Base-by-base conservation (phyloP, 768 basidiomycete species). In the Russula sp. region DNA sequence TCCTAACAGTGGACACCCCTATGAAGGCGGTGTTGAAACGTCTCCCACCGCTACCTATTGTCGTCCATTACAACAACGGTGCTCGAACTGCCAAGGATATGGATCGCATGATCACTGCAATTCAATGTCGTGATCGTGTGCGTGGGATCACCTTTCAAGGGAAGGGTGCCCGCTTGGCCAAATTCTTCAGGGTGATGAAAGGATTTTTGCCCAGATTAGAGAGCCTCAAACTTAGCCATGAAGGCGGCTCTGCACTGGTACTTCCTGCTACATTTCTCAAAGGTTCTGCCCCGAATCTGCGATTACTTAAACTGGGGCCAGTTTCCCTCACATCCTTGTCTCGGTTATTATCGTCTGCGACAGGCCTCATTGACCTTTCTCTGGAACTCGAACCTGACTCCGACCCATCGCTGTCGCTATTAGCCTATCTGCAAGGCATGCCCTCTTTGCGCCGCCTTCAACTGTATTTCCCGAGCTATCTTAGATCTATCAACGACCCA, bases 161-260 rank as follows among this genome's bases (percentile, higher is more conserved):
- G 9, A 1, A 2, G 1, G 0, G 4, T 5, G 6, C 3, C 20
- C 0, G 0, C 20, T n/a, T 44, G 34, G 13, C 7, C 11, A 57
- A 32, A 13, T 5, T 63, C 14, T 7, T 57, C 22, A 14, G 6
- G 18, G 39, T 42, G 11, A 50, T 55, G 22, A 57, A 27, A 3
- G 13, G 22, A 9, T 13, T 3, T 4, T 57, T 63, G 31, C 62
- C 56, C 4, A 13, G 10, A n/a, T 32, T 63, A 44, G 56, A 63
- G 9, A 57, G 22, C 39, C 50, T 63, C 13, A 9, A 27, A 3
- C 44, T 62, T 27, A 0, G 0, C 34, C n/a, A 1, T 10, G 0
- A 5, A 20, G 0, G 3, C 5, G 3, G 0, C 0, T 1, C 0
- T 14, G 5, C 11, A 18, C 6, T 16, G 16, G 4, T 16, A 5